phyloP scores from a whole-genome alignment of 352 stramenopile genomes.

The Globisporangium camurandrum region DNA sequence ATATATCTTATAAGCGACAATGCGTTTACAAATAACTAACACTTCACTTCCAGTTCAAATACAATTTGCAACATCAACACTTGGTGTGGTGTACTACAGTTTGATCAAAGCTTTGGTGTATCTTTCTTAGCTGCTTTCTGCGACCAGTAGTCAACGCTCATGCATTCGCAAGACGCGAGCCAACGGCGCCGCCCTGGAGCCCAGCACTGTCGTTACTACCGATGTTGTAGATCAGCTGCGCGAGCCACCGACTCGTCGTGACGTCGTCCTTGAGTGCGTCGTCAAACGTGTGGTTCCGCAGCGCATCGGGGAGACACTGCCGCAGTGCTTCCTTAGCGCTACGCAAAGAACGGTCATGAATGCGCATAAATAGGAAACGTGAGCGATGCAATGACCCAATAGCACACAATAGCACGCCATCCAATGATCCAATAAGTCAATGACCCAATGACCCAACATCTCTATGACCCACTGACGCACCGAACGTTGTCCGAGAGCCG shows the following conservation, averaged over 20 bases:
- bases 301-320: slow-evolving; percentile 90
- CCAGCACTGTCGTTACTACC: slow-evolving; percentile 14
- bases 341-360: background rate
- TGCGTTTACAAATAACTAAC: too few species aligned
- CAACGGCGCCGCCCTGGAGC: slow-evolving; percentile 7
- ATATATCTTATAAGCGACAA: too few species aligned
- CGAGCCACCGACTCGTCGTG: slow-evolving; percentile 95
- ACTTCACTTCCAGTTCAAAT: too few species aligned
- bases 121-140: background rate
- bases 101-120: too few species aligned
- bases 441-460: too few species aligned
- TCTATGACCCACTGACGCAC: too few species aligned
- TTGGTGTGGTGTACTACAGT: too few species aligned
- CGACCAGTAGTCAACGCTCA: background rate
- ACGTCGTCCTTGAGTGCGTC: slow-evolving; percentile 92
- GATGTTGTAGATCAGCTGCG: slow-evolving; percentile 92
- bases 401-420: slow-evolving; percentile 1
- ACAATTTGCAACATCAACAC: too few species aligned
- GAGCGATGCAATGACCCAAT: too few species aligned
- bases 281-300: slow-evolving; percentile 95
- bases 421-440: background rate
- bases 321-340: slow-evolving; percentile 95
- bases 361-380: too few species aligned
- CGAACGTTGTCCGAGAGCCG: slow-evolving; percentile 85
- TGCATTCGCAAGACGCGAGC: slow-evolving; percentile 14